phyloP scores from a whole-genome alignment of 164 flowering plant genomes.

The Hamamelis virginiana region DNA sequence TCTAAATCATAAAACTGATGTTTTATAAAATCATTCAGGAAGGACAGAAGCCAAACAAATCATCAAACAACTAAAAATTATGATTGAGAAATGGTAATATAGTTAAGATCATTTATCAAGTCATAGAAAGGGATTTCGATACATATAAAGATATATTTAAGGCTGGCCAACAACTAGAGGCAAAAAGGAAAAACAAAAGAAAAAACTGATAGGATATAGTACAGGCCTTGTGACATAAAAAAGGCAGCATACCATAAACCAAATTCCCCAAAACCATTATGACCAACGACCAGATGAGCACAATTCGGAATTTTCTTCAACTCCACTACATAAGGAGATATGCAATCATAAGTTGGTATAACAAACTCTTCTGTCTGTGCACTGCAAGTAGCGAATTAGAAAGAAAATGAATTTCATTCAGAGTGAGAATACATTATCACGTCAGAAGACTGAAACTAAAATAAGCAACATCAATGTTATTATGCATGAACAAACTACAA shows the following conservation, averaged over 20 bases:
- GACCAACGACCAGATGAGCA: constrained; percentile 61
- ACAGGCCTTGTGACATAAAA: neutral
- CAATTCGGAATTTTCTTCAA: constrained; percentile 68
- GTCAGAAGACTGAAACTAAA: neutral
- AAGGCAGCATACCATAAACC: constrained; percentile 62
- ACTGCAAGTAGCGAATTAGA: constrained; percentile 39
- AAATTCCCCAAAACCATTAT: constrained; percentile 78
- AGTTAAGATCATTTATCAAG: too few species aligned
- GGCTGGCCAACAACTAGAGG: too few species aligned
- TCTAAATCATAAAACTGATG: too few species aligned
- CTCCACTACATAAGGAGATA: constrained; percentile 53
- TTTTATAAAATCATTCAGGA: too few species aligned
- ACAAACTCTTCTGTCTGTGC: constrained; percentile 41
- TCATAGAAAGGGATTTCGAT: too few species aligned
- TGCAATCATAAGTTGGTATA: constrained; percentile 44
- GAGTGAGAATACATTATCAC: neutral
- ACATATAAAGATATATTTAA: too few species aligned
- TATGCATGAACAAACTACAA: neutral
- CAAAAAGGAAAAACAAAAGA: too few species aligned
- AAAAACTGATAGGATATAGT: too few species aligned
- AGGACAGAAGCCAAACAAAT: too few species aligned
- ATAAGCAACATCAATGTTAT: neutral
- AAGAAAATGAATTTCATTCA: neutral
- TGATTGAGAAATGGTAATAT: too few species aligned
- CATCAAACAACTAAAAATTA: too few species aligned